Evolutionary conservation across 768 basidiomycete genomes (phyloP), one percentile per base, ranked within the genome.

Genomic region (Suillus variegatus): DNA sequence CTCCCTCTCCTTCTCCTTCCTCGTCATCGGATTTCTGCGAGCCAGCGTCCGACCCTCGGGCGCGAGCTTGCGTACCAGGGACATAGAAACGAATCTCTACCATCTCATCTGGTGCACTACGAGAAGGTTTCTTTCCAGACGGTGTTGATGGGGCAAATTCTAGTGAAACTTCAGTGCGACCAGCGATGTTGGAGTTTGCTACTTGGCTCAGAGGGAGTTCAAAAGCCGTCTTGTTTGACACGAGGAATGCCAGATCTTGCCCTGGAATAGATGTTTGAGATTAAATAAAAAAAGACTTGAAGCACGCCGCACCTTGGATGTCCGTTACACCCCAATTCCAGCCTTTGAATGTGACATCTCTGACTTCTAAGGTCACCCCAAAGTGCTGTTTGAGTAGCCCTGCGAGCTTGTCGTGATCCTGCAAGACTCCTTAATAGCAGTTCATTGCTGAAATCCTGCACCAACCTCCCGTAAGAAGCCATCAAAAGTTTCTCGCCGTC

Each of bases 311-410:
- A 94, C 97, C 94, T 85, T 94, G 92, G 68, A 99, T 93, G 73
- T 97, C 94, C 2, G 94, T 93, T 38, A 90, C 86, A 6, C 97
- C 97, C 97, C 97, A 99, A 76, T 99, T 99, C 95, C 95, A 99
- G 0, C 97, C 97, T 74, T 93, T 95, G 75, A 96, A 87, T 14
- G 93, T 89, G 20, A 89, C 83, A 69, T 99, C 97, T 75, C 88
- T 89, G 6, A 84, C 85, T 75, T 99, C 97, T 28, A 99, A 81
- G 4, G 91, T 87, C 65, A 97, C 81, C 51, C 85, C 86, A 79
- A 95, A 99, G 77, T 95, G 88, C 67, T 92, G 92, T 78, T 97
- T 96, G 69, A 97, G 78, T 51, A 96, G 75, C 60, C 84, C 80
- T 5, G 89, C 81, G n/a, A 99, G 74, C 67, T 89, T 91, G 65